These are phyloP conservation scores for Castanea mollissima DNA, from an alignment of 306 rosid genomes.

Conservation along the genomic window DNA sequence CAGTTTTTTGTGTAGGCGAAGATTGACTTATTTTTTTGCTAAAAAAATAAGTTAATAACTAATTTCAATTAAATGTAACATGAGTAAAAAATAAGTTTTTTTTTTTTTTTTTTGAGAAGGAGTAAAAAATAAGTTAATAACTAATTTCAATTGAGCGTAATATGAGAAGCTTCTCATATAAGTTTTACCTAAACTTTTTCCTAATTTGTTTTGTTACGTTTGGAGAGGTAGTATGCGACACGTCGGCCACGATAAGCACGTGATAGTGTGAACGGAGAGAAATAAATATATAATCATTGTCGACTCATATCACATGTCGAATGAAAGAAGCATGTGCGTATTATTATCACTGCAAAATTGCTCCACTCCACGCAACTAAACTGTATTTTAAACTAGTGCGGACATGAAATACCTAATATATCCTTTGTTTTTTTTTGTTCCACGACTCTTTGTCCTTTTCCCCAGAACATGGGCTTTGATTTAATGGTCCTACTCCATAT, in stretches of 20 bases:
- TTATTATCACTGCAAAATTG: background rate
- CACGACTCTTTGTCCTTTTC: background rate
- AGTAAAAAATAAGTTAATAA: no score
- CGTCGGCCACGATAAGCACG: slow-evolving; percentile 16
- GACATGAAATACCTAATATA: background rate
- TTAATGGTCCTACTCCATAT: background rate
- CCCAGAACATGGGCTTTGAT: background rate
- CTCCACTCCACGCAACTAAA: background rate
- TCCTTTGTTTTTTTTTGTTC: background rate
- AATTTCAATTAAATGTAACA: no score
- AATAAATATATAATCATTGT: background rate
- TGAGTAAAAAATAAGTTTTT: no score
- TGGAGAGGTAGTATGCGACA: background rate
- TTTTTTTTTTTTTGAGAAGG: no score
- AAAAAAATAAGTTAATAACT: no score
- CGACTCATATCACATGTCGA: background rate
- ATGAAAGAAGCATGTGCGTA: background rate
- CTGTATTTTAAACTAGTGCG: background rate
- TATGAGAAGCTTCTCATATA: no score
- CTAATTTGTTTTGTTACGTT: no score
- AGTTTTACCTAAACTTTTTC: no score
- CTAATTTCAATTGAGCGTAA: no score
- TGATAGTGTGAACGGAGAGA: background rate
- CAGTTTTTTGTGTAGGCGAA: no score
- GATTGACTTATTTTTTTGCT: no score